These are phyloP conservation scores for Russula sp. DNA, from an alignment of 768 basidiomycete genomes.

Conservation along the genomic window DNA sequence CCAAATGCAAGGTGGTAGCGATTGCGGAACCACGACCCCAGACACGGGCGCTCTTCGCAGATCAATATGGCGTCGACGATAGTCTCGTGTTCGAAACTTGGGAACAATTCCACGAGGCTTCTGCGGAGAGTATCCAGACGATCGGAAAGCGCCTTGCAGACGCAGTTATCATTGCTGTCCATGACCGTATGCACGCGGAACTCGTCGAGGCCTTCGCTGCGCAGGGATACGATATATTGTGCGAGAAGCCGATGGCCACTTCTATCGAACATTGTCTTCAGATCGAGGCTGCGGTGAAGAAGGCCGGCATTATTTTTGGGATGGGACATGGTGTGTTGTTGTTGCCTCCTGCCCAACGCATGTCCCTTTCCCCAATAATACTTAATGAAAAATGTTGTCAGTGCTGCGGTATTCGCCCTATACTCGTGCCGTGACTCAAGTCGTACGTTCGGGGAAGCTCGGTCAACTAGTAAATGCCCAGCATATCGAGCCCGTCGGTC, in stretches of 20 bases:
- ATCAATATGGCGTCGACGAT: constrained; percentile 56
- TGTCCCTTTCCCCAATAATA: not conserved
- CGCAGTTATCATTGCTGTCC: constrained; percentile 76
- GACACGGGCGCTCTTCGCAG: constrained; percentile 57
- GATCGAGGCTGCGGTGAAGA: constrained; percentile 70
- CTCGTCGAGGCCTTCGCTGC: constrained; percentile 70
- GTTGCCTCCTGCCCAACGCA: constrained; percentile 24
- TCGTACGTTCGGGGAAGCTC: constrained; percentile 68
- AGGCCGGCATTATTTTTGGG: constrained; percentile 73
- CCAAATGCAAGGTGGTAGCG: constrained; percentile 71
- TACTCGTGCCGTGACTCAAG: constrained; percentile 61
- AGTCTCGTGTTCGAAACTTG: constrained; percentile 69
- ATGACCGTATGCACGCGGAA: constrained; percentile 75
- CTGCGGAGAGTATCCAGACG: constrained; percentile 59
- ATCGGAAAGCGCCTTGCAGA: constrained; percentile 74
- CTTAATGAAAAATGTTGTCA: constrained; percentile 34
- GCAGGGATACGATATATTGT: constrained; percentile 85
- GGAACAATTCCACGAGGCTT: constrained; percentile 66
- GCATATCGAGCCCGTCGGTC: constrained; percentile 83
- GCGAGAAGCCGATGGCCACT: constrained; percentile 93
- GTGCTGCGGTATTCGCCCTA: constrained; percentile 89
- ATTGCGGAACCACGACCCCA: constrained; percentile 79
- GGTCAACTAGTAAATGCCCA: constrained; percentile 80
- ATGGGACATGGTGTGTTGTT: constrained; percentile 69
- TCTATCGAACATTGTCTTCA: constrained; percentile 64